Evolutionary conservation across 2,329 filamentous ascomycete genomes (phyloP), one percentile per base, ranked within the genome.

Genomic region (Trichoderma sp.): DNA sequence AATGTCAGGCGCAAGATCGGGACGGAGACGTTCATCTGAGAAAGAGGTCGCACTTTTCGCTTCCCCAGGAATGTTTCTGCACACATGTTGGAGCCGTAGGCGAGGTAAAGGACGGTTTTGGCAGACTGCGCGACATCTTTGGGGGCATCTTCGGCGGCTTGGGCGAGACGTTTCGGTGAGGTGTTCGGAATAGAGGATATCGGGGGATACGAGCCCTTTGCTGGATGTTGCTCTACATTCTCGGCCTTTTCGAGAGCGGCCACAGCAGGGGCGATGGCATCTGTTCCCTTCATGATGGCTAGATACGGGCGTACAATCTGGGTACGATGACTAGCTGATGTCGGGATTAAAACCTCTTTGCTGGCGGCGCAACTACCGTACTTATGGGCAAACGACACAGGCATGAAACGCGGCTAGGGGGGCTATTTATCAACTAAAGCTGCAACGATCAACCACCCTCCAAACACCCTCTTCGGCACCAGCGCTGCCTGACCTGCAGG

Each of bases 61-160:
- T 82, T 84, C 72, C 92, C 93, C 62, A 91, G 86, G 80, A 98
- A 98, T 0, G 93, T 97, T 79, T 93, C 84, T 15, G 91, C 89
- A 73, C 87, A 90, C 73, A 98, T 88, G 80, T 98, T 98, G 67
- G 94, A 97, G 75, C 95, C 96, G 79, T 98, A 98, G 12, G 95
- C 95, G 26, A 95, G 88, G 80, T 95, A 95, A 66, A 95, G 87
- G 30, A 94, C 85, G 1, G 92, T 92, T 7, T 75, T 63, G n/a
- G 71, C 68, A 53, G 75, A 68, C 36, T 75, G 63, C 57, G 78
- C 73, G 57, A 76, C 65, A 58, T 75, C 70, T 39, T 77, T 23
- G 73, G 76, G 15, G 57, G 74, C 63, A 63, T 76, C 75, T 50
- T 78, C 76, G 28, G 78, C 73, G n/a, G 78, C 79, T 55, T 77